phyloP scores from a whole-genome alignment of 768 basidiomycete species.

The Lactarius akahatsu region DNA sequence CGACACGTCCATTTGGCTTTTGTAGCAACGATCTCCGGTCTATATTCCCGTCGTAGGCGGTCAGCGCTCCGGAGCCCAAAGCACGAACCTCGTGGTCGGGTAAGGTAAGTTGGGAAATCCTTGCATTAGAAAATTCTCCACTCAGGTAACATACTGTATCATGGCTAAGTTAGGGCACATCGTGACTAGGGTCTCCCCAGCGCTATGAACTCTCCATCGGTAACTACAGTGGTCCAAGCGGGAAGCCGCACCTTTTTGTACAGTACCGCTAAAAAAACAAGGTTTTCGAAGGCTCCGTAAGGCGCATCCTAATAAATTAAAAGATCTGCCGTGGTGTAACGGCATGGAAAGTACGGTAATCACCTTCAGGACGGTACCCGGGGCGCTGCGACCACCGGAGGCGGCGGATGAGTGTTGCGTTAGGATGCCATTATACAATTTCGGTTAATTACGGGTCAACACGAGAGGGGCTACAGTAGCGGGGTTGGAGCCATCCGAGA shows the following conservation, averaged over 20 bases:
- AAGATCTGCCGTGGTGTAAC: constrained; percentile 3
- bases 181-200: neutral
- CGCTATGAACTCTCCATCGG: constrained; percentile 6
- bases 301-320: constrained; percentile 14
- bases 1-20: neutral
- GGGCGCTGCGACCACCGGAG: neutral
- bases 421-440: constrained; percentile 16
- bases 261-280: neutral
- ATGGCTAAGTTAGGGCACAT: neutral
- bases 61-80: neutral
- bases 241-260: neutral
- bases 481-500: neutral
- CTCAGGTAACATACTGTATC: neutral
- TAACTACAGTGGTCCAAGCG: neutral
- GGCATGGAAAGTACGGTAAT: constrained; percentile 12
- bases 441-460: neutral
- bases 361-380: constrained; percentile 1
- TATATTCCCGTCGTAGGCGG: neutral
- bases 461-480: neutral
- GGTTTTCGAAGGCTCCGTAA: constrained; percentile 10
- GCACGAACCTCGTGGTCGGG: constrained; percentile 1
- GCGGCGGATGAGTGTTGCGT: constrained; percentile 2
- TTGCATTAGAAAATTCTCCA: neutral
- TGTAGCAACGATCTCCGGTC: neutral
- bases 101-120: neutral